These are phyloP conservation scores for Mucor circinelloides DNA, from an alignment of 371 early-diverging fungal genomes.

Conservation along the genomic window DNA sequence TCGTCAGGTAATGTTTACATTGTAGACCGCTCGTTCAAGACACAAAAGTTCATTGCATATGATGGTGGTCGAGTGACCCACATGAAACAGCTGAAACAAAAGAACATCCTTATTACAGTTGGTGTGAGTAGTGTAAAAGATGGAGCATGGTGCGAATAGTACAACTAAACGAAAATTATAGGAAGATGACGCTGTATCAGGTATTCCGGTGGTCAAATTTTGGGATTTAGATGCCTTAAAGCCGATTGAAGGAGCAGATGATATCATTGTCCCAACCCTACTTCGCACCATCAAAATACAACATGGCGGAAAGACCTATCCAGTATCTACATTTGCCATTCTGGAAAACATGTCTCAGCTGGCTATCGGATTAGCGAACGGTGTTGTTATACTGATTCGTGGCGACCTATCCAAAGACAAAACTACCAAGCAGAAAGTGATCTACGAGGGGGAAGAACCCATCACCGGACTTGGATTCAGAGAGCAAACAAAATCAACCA, in stretches of 20 bases:
- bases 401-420: conserved; percentile 83
- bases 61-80: conserved; percentile 77
- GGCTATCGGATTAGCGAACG: conserved; percentile 91
- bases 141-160: not conserved
- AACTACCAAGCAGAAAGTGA: conserved; percentile 74
- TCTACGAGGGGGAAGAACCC: conserved; percentile 84
- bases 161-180: conserved; percentile 11
- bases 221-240: conserved; percentile 81
- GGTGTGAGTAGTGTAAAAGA: conserved; percentile 54
- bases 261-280: conserved; percentile 62
- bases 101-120: conserved; percentile 70
- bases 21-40: conserved; percentile 68
- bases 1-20: conserved; percentile 65
- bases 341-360: conserved; percentile 83
- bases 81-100: conserved; percentile 75
- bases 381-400: conserved; percentile 80
- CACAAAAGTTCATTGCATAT: conserved; percentile 73
- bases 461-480: conserved; percentile 85
- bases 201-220: conserved; percentile 66
- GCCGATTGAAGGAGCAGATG: conserved; percentile 29
- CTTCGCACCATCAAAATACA: conserved; percentile 75
- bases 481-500: conserved; percentile 68
- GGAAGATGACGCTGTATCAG: conserved; percentile 55
- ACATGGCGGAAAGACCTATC: conserved; percentile 72
- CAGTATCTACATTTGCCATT: conserved; percentile 81